Percentiles rank a stretch among this genome's conserved stretches.
These are phyloP conservation scores for Clavariopsis aquatica DNA, from an alignment of 495 filamentous ascomycete species.

Conservation along the genomic window DNA sequence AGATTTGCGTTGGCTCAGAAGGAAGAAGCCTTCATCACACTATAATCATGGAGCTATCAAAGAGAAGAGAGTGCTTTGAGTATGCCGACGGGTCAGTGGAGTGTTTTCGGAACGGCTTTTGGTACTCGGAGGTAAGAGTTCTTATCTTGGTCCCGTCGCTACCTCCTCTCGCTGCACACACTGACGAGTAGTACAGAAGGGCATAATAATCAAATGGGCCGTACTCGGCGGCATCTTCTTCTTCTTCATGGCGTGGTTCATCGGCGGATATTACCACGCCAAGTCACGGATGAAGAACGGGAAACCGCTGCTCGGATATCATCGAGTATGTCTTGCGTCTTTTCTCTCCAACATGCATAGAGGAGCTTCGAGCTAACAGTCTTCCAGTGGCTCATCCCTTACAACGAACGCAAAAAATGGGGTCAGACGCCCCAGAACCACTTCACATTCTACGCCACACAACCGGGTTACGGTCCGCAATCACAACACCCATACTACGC, in stretches of 20 bases:
- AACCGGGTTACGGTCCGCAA: constrained; percentile 48
- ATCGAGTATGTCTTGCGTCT: constrained; percentile 54
- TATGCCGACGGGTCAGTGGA: constrained; percentile 22
- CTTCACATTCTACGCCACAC: constrained; percentile 48
- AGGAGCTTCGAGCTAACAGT: constrained; percentile 12
- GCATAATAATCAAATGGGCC: constrained; percentile 66
- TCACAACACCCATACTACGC: constrained; percentile 38
- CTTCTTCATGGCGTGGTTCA: constrained; percentile 56
- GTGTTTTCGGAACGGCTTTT: constrained; percentile 31
- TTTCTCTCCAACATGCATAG: neutral
- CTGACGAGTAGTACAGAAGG: constrained; percentile 49
- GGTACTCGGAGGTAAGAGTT: constrained; percentile 32
- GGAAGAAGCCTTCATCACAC: too few relatives aligned
- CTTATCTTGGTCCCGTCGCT: neutral
- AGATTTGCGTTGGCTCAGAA: too few relatives aligned
- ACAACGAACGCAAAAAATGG: constrained; percentile 55
- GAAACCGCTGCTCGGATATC: constrained; percentile 62
- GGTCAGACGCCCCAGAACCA: constrained; percentile 42
- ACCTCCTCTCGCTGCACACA: neutral
- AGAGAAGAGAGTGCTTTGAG: constrained; percentile 28
- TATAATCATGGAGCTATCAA: constrained; percentile 22
- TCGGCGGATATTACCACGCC: constrained; percentile 65
- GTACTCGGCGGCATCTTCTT: constrained; percentile 57
- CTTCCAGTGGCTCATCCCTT: constrained; percentile 64
- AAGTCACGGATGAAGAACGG: constrained; percentile 63